These are phyloP conservation scores for Cephaloascus fragrans DNA, from an alignment of 805 yeast genomes.

Conservation along the genomic window DNA sequence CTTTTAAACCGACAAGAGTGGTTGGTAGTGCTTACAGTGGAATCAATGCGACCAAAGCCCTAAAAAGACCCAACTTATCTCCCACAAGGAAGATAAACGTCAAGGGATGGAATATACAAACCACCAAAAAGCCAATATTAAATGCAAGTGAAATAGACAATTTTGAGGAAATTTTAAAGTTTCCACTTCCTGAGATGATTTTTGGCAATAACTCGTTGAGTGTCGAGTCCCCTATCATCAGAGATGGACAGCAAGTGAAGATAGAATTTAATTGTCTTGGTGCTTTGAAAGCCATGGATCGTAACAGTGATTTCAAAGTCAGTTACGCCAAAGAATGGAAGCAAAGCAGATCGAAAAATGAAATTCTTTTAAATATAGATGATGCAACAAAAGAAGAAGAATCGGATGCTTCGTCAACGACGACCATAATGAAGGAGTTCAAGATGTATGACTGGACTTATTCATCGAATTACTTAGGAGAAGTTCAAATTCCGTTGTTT, in stretches of 20 bases:
- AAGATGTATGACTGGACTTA: slow-evolving; percentile 97
- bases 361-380: slow-evolving; percentile 13
- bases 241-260: slow-evolving; percentile 25
- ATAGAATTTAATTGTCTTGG: slow-evolving; percentile 69
- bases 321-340: slow-evolving; percentile 85
- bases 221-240: slow-evolving; percentile 38
- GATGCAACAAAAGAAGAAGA: slow-evolving; percentile 27
- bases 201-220: slow-evolving; percentile 77
- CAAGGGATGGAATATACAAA: slow-evolving; percentile 66
- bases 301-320: slow-evolving; percentile 38
- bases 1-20: slow-evolving; percentile 11
- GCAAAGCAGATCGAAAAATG: slow-evolving; percentile 22
- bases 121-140: slow-evolving; percentile 69
- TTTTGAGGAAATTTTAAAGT: slow-evolving; percentile 51
- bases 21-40: no score
- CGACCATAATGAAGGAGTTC: no score
- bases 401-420: no score
- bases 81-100: slow-evolving; percentile 35
- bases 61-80: background rate
- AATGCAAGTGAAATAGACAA: slow-evolving; percentile 64
- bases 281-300: slow-evolving; percentile 39
- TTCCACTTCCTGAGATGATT: slow-evolving; percentile 96
- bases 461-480: slow-evolving; percentile 70
- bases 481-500: slow-evolving; percentile 14
- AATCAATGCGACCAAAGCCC: slow-evolving; percentile 13